phyloP scores from a whole-genome alignment of 768 basidiomycete species.

The Macrolepiota fuliginosa region DNA sequence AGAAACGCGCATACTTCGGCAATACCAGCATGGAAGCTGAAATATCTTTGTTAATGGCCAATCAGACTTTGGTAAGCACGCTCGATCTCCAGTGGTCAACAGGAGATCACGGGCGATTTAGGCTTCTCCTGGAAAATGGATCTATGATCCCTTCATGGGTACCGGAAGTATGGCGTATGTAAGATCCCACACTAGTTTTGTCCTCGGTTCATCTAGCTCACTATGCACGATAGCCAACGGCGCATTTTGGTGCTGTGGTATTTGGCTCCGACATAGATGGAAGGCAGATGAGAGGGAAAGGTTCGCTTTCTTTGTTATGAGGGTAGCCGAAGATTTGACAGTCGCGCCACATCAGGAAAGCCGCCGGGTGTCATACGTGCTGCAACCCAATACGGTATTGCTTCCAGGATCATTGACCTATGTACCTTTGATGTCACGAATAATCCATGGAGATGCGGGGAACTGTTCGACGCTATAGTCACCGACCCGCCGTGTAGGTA shows the following conservation, averaged over 20 bases:
- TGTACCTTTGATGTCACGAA: conserved; percentile 92
- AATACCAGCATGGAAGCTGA: conserved; percentile 99
- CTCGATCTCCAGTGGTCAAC: neutral
- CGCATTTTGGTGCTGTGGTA: conserved; percentile 83
- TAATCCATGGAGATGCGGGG: conserved; percentile 87
- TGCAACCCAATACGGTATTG: conserved; percentile 81
- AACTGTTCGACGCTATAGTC: conserved; percentile 89
- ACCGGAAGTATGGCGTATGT: conserved; percentile 93
- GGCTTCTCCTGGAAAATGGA: conserved; percentile 84
- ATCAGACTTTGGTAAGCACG: conserved; percentile 77
- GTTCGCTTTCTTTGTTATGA: conserved; percentile 31
- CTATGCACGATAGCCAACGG: conserved; percentile 57
- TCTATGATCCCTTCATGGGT: conserved; percentile 96
- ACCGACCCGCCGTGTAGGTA: conserved; percentile 91
- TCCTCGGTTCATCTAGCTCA: neutral
- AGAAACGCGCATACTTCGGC: conserved; percentile 86
- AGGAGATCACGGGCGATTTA: conserved; percentile 25
- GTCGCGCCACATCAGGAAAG: conserved; percentile 21
- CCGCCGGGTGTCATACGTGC: conserved; percentile 76
- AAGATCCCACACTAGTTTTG: conserved; percentile 16
- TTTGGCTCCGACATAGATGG: conserved; percentile 97
- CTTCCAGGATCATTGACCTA: conserved; percentile 73
- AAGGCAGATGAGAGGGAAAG: conserved; percentile 93
- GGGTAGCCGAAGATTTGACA: neutral
- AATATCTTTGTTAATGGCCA: conserved; percentile 93